Evolutionary conservation across 345 rosid genomes (phyloP), one percentile per base, ranked within the genome.

Genomic region (Rhodamnia rubescens): DNA sequence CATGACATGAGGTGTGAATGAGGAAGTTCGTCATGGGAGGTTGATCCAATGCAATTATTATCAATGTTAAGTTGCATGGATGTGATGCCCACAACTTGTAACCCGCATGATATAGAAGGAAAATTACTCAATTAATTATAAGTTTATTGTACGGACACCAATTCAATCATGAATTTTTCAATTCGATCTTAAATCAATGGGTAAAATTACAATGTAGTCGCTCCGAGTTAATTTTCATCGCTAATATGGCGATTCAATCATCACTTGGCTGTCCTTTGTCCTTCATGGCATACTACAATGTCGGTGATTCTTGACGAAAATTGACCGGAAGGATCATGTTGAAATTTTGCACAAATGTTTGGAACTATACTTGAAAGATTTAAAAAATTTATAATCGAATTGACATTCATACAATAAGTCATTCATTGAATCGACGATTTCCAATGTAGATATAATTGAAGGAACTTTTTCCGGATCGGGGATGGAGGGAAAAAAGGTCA

Each of bases 131-230:
- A 61, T 29, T 32, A 61, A 0, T 15, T 11, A 15, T 15, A 36
- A 15, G 32, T 9, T 7, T 15, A 15, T 61, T 14, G 11, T 1
- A 18, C 0, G 4, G 0, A 61, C 29, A 3, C 2, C 1, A 61
- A 61, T 61, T 16, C 0, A 1, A 0, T 59, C 6, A 13, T 27
- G 27, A n/a, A n/a, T 15, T n/a, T 59, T 59, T 59, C 0, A 0
- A 59, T 15, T 15, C 29, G 27, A 0, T 61, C 8, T 1, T 29
- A 61, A 61, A 7, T 0, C 20, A 7, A 0, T 7, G 20, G 6
- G 10, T 0, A 11, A 27, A 59, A 59, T 59, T 59, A n/a, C 18
- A 27, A 0, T 0, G 0, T 61, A 61, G 36, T 27, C 5, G 3
- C 29, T 61, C 5, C 1, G n/a, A 8, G 0, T 61, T 5, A 3